Conservation (phyloP, 106 monocot species). For the Hemerocallis citrina region DNA sequence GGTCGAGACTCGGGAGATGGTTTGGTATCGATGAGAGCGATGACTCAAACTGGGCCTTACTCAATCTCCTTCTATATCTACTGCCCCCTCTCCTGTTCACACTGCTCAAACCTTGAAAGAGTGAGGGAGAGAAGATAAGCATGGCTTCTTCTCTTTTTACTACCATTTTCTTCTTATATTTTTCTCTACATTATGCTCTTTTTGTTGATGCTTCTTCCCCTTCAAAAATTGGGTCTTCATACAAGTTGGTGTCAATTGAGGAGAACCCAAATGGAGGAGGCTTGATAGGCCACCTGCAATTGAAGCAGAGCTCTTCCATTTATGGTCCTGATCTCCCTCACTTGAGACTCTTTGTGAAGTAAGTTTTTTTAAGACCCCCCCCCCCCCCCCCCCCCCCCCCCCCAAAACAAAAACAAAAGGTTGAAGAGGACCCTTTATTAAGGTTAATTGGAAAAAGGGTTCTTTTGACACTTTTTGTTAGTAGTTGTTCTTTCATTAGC, state of each 20-base stretch:
- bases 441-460: too few species aligned
- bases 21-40: neutral
- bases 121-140: neutral
- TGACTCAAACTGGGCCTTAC: neutral
- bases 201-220: neutral
- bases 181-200: neutral
- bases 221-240: slow-evolving; percentile 45
- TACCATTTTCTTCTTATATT: neutral
- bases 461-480: too few species aligned
- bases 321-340: slow-evolving; percentile 83
- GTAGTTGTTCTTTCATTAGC: too few species aligned
- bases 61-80: neutral
- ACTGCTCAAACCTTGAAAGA: neutral
- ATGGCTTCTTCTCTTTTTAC: neutral
- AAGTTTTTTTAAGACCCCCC: too few species aligned
- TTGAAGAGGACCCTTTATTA: neutral
- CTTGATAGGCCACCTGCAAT: slow-evolving; percentile 54
- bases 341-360: slow-evolving; percentile 85
- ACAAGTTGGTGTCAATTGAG: slow-evolving; percentile 57
- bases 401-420: too few species aligned
- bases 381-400: too few species aligned
- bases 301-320: slow-evolving; percentile 54
- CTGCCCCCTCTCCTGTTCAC: neutral
- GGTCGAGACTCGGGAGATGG: too few species aligned
- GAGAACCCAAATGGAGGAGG: slow-evolving; percentile 47